phyloP scores from a whole-genome alignment of 176 grass and related monocot genomes.

The Bromus sterilis region DNA sequence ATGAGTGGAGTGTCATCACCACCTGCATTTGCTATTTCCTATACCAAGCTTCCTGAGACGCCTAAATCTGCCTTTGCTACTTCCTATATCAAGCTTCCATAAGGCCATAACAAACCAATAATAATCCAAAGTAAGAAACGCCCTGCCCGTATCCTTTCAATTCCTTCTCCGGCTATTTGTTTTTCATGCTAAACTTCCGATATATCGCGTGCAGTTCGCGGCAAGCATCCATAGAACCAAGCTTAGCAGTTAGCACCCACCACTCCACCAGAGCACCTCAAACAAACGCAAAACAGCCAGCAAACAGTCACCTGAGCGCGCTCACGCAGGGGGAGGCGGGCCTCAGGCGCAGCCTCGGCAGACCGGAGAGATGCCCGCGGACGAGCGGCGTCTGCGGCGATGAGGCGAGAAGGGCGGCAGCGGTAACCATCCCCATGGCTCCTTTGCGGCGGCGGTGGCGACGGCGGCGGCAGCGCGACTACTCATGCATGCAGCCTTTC shows the following conservation, averaged over 20 bases:
- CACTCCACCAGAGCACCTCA: background rate
- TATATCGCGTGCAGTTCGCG: background rate
- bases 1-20: background rate
- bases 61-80: background rate
- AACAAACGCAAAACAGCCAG: background rate
- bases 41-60: background rate
- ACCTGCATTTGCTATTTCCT: background rate
- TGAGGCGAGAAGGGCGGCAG: constrained; percentile 20
- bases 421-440: constrained; percentile 50
- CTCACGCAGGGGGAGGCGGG: background rate
- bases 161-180: background rate
- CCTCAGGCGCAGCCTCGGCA: constrained; percentile 24
- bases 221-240: background rate
- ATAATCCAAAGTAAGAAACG: background rate
- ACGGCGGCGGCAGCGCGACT: constrained; percentile 37
- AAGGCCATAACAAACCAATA: background rate
- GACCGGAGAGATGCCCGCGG: background rate
- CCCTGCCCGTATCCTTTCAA: background rate
- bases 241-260: too few species aligned
- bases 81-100: background rate
- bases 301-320: constrained; percentile 33
- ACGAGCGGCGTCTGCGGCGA: background rate
- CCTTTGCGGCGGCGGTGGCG: background rate
- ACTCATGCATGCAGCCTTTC: constrained; percentile 67
- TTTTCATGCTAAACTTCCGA: background rate